These are phyloP conservation scores for Kuraishia floccosa DNA, from an alignment of 805 yeast species.

Conservation along the genomic window DNA sequence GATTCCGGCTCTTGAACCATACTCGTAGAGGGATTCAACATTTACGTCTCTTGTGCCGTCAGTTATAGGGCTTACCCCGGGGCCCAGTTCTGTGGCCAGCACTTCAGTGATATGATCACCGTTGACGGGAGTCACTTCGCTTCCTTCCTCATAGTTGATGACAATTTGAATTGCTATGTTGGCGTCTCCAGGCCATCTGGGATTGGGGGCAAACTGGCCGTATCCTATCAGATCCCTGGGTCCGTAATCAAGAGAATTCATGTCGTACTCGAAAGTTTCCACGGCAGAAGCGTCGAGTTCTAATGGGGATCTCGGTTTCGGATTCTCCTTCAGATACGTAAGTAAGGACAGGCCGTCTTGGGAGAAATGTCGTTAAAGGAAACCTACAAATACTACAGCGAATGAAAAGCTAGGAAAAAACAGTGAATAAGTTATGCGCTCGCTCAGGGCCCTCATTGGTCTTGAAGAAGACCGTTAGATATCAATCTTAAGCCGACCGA, in stretches of 20 bases:
- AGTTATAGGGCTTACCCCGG: constrained; percentile 3
- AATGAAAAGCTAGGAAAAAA: no score
- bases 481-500: no score
- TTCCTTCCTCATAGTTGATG: constrained; percentile 12
- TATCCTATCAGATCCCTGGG: constrained; percentile 5
- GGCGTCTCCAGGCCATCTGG: constrained; percentile 8
- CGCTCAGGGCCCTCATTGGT: no score
- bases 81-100: constrained; percentile 8
- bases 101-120: constrained; percentile 7
- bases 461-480: no score
- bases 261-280: no score
- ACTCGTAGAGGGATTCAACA: constrained; percentile 8
- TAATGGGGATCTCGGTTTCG: no score
- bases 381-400: no score
- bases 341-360: no score
- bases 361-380: no score
- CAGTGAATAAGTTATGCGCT: no score
- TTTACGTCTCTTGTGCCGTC: constrained; percentile 6
- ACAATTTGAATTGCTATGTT: constrained; percentile 9
- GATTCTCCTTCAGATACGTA: no score
- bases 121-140: constrained; percentile 7
- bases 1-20: constrained; percentile 9
- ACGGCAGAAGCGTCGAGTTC: no score
- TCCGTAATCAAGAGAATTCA: constrained; percentile 8
- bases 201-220: constrained; percentile 8